These are phyloP conservation scores for Hydrangea macrophylla DNA, from an alignment of 148 eudicot species.

Conservation along the genomic window DNA sequence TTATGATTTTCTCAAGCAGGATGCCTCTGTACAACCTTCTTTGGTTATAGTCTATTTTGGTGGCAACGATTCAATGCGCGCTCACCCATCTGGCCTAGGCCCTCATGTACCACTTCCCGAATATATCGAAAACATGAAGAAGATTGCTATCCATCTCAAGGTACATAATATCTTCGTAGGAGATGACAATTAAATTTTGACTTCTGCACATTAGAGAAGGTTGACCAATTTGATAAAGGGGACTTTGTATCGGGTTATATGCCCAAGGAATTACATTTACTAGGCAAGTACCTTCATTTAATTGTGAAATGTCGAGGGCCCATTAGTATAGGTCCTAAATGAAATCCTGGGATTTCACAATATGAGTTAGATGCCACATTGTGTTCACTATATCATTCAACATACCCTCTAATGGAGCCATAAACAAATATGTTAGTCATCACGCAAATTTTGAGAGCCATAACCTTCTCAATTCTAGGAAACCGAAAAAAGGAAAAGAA, in stretches of 20 bases:
- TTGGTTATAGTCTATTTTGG: conserved; percentile 66
- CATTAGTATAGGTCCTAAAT: no score
- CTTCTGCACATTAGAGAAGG: neutral
- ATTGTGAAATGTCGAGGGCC: neutral
- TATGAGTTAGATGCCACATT: neutral
- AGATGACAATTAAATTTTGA: neutral
- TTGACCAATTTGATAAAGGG: neutral
- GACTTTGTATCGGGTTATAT: neutral
- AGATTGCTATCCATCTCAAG: conserved; percentile 53
- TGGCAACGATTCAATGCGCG: conserved; percentile 54
- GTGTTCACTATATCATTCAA: no score
- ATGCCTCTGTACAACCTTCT: conserved; percentile 51
- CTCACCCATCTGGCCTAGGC: conserved; percentile 45
- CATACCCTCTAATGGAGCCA: no score
- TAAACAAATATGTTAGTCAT: no score
- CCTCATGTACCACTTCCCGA: conserved; percentile 70
- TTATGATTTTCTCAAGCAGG: conserved; percentile 22
- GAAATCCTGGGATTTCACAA: neutral
- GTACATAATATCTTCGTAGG: conserved; percentile 25
- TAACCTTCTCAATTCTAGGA: no score
- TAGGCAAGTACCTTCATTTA: neutral
- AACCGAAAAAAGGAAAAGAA: no score
- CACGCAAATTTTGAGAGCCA: no score
- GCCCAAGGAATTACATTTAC: neutral
- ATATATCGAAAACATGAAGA: conserved; percentile 59